Evolutionary conservation across 495 filamentous ascomycete genomes (phyloP), one percentile per base, ranked within the genome.

Genomic region (Tuber microsphaerosporum): DNA sequence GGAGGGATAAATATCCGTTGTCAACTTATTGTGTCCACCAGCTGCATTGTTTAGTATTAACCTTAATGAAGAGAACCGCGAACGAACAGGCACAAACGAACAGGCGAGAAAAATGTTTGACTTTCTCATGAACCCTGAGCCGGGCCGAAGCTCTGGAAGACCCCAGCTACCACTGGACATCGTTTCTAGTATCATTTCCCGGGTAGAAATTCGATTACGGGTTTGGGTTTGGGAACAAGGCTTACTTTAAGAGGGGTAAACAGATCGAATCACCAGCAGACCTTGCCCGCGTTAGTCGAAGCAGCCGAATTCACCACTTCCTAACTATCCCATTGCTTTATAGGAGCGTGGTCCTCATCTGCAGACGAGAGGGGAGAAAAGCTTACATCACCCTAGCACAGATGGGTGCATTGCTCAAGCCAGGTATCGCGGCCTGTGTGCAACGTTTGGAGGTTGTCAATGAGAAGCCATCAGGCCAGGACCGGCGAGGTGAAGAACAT

Each of bases 251-350:
- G 56, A 65, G 26, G 1, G 56, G 31, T 41, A 9, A 17, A 56
- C 51, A 81, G 75, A 71, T 81, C 34, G 74, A 81, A 75, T 78
- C 79, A 20, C 79, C 78, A 12, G 45, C 79, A 4, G 79, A 81
- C 72, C 79, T 81, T 39, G 70, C 79, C 17, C 69, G 61, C 14
- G 68, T 81, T 31, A 73, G 75, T n/a, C 79, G 79, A 69, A 71
- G 72, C 31, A 78, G 74, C 19, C 79, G 78, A 48, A 81, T 81
- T 46, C 42, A 81, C 48, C 78, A 81, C 31, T 81, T 81, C 45
- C 72, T 81, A 44, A 71, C 79, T 7, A 26, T 74, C 22, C 79
- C 79, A 20, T 73, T 81, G 5, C 75, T 81, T 31, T 81, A 81
- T 56, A 72, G 70, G 61, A 79, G 61, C 48, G 77, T 79, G 22